phyloP scores from a whole-genome alignment of 1,139 yeast genomes.

The Spathaspora sp. region DNA sequence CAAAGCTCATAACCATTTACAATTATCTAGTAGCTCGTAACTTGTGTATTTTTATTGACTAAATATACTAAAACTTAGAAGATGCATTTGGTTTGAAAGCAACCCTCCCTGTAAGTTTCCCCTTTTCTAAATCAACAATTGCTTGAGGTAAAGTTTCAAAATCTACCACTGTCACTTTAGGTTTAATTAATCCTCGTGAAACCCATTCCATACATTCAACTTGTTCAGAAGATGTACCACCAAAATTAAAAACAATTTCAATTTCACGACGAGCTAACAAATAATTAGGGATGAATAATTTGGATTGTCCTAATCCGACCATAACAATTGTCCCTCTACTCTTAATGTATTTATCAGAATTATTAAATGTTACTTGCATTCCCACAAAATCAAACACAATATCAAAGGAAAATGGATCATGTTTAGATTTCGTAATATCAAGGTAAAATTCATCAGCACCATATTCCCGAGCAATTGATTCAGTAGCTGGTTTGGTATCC shows the following conservation, averaged over 20 bases:
- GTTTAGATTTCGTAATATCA: slow-evolving; percentile 27
- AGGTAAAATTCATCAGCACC: slow-evolving; percentile 49
- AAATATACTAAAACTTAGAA: not conserved
- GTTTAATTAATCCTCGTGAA: slow-evolving; percentile 38
- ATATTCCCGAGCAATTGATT: slow-evolving; percentile 26
- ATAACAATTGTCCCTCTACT: slow-evolving; percentile 41
- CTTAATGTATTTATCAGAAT: slow-evolving; percentile 34
- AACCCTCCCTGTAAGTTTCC: slow-evolving; percentile 44
- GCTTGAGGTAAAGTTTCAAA: slow-evolving; percentile 39
- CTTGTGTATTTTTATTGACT: too few species aligned
- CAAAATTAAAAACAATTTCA: slow-evolving; percentile 41
- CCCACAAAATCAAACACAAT: slow-evolving; percentile 50
- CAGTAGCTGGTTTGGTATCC: slow-evolving; percentile 36
- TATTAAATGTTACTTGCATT: slow-evolving; percentile 34
- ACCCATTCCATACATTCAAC: slow-evolving; percentile 47
- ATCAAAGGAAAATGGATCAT: slow-evolving; percentile 35
- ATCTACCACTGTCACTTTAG: slow-evolving; percentile 30
- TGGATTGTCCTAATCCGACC: slow-evolving; percentile 44
- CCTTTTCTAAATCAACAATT: slow-evolving; percentile 34
- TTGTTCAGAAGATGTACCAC: slow-evolving; percentile 49
- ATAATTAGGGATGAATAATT: slow-evolving; percentile 31
- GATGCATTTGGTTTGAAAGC: not conserved
- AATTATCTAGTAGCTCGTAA: too few species aligned
- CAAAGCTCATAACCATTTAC: not conserved
- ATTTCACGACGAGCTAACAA: slow-evolving; percentile 44